These are phyloP conservation scores for Mucor velutinosus DNA, from an alignment of 371 early-diverging fungal species.

Conservation along the genomic window DNA sequence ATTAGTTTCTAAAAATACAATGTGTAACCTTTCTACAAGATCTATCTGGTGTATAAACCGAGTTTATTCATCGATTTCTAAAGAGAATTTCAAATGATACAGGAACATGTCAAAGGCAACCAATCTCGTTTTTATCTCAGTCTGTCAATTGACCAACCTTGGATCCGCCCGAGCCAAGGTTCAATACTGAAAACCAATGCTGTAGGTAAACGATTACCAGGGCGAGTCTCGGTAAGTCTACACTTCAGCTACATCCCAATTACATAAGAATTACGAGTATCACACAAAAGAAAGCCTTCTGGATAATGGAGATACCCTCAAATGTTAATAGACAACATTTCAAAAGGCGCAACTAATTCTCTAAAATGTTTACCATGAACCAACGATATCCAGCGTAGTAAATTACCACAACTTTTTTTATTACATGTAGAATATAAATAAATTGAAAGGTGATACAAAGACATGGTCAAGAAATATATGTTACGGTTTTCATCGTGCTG, in stretches of 20 bases:
- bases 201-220: not conserved
- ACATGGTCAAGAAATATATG: not conserved
- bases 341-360: not conserved
- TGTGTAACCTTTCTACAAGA: not conserved
- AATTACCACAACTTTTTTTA: not conserved
- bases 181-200: too few relatives aligned
- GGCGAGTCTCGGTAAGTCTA: not conserved
- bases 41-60: not conserved
- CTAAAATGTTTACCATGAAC: not conserved
- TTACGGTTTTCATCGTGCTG: slow-evolving; percentile 3
- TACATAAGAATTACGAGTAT: not conserved
- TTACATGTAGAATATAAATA: slow-evolving; percentile 2
- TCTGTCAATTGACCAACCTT: not conserved
- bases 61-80: not conserved
- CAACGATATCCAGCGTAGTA: not conserved
- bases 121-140: not conserved
- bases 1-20: not conserved
- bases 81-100: not conserved
- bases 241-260: not conserved
- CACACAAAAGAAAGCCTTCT: not conserved
- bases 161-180: too few relatives aligned
- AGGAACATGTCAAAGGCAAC: not conserved
- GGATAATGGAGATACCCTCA: not conserved
- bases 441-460: slow-evolving; percentile 14
- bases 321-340: not conserved